A percentile compares a stretch with the other conserved stretches of the same genome.
phyloP scores from a whole-genome alignment of 2,329 filamentous ascomycete genomes.

The Hymenoscyphus fructigenus region DNA sequence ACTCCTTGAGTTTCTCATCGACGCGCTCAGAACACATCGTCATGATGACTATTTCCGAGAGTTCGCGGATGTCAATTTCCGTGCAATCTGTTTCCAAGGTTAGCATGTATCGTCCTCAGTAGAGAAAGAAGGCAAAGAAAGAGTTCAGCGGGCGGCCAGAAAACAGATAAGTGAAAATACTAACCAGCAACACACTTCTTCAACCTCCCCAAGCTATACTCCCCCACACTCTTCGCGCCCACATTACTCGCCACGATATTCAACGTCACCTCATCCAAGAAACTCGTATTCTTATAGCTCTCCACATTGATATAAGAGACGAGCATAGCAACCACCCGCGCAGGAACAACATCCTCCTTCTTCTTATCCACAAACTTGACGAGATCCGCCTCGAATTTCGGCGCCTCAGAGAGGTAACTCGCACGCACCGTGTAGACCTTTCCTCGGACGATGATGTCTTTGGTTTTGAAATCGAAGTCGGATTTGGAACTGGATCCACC shows the following conservation, averaged over 20 bases:
- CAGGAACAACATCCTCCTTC: constrained; percentile 27
- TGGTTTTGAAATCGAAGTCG: constrained; percentile 26
- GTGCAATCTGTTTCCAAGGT: neutral
- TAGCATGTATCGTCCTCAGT: neutral
- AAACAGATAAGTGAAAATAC: neutral
- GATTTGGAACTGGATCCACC: neutral
- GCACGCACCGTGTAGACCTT: constrained; percentile 28
- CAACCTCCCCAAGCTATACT: constrained; percentile 20
- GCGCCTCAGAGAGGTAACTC: constrained; percentile 26
- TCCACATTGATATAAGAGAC: constrained; percentile 33
- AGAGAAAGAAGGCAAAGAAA: neutral
- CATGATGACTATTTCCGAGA: constrained; percentile 21
- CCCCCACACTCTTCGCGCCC: constrained; percentile 23
- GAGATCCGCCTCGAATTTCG: constrained; percentile 31
- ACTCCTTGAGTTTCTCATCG: constrained; percentile 22
- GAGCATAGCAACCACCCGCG: constrained; percentile 26
- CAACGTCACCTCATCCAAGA: constrained; percentile 30
- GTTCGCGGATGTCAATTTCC: neutral
- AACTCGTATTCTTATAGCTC: constrained; percentile 14
- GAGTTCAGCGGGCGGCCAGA: neutral
- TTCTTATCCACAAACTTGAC: constrained; percentile 31
- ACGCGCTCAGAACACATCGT: constrained; percentile 27
- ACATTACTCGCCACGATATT: constrained; percentile 27
- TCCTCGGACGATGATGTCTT: constrained; percentile 30
- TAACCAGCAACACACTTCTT: neutral